phyloP scores from a whole-genome alignment of 805 yeast species.

The Lipomyces sp. region DNA sequence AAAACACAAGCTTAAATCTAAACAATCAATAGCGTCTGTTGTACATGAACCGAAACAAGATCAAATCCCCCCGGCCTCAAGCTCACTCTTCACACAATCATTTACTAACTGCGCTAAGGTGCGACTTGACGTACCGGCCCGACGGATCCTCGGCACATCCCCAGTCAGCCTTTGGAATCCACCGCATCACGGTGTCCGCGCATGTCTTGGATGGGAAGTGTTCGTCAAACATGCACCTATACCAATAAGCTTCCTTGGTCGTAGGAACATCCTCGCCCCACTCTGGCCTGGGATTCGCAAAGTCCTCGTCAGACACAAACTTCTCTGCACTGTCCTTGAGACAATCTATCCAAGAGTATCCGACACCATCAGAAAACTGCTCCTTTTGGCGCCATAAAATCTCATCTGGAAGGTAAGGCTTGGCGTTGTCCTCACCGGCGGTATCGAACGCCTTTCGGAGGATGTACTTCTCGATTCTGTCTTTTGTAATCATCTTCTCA shows the following conservation, averaged over 20 bases:
- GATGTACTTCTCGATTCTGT: conserved; percentile 90
- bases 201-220: conserved; percentile 90
- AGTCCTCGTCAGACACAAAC: conserved; percentile 84
- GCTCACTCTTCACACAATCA: not conserved
- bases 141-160: conserved; percentile 99
- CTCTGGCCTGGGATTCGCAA: conserved; percentile 87
- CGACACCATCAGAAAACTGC: conserved; percentile 99
- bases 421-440: conserved; percentile 61
- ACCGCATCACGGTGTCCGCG: conserved; percentile 96
- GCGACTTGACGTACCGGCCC: conserved; percentile 93
- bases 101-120: conserved; percentile 63
- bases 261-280: conserved; percentile 97
- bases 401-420: conserved; percentile 94
- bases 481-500: conserved; percentile 83
- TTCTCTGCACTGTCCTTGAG: conserved; percentile 93
- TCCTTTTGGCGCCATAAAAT: conserved; percentile 99
- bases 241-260: conserved; percentile 99
- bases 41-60: not conserved
- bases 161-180: conserved; percentile 99
- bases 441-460: conserved; percentile 98
- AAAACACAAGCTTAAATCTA: not conserved
- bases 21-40: not conserved
- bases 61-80: not conserved
- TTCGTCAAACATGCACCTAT: conserved; percentile 94
- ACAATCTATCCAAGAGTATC: conserved; percentile 99